phyloP scores from a whole-genome alignment of 139 green algal species.

The Chlorella sp. region DNA sequence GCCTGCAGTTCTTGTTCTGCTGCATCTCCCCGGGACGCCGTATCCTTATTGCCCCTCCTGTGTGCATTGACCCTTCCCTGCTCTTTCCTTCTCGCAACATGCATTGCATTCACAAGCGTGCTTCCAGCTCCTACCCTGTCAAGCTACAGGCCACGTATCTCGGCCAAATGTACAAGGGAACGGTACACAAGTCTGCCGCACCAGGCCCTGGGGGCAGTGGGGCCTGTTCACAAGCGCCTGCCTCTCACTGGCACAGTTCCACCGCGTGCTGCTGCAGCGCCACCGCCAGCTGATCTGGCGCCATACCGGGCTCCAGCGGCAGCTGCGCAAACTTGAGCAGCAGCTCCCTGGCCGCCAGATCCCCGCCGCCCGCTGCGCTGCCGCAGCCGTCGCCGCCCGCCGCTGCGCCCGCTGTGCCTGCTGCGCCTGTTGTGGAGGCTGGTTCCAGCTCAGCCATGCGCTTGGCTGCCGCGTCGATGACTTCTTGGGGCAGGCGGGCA shows the following conservation, averaged over 20 bases:
- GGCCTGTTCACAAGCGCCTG: no score
- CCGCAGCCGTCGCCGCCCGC: slow-evolving; percentile 20
- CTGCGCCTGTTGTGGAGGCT: neutral
- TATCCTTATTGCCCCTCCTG: no score
- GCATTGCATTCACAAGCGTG: no score
- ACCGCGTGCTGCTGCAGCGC: slow-evolving; percentile 38
- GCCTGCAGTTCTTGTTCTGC: no score
- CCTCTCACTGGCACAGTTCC: slow-evolving; percentile 21
- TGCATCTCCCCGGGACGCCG: no score
- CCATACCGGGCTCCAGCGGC: slow-evolving; percentile 52
- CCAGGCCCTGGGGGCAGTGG: no score
- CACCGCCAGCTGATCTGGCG: slow-evolving; percentile 43
- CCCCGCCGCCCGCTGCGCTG: neutral
- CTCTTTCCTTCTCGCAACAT: no score
- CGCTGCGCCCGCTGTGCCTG: neutral
- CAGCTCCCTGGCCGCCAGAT: slow-evolving; percentile 32
- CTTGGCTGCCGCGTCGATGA: slow-evolving; percentile 77
- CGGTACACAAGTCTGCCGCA: no score
- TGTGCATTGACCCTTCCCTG: no score
- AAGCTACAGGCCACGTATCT: no score
- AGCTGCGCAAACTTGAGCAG: slow-evolving; percentile 71
- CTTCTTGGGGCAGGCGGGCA: slow-evolving; percentile 84
- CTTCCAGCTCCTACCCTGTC: no score
- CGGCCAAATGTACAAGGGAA: no score
- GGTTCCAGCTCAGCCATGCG: slow-evolving; percentile 77